Percentiles rank a stretch among this genome's conserved stretches.
Evolutionary conservation across 257 asterid genomes (phyloP).

Genomic region (Anisodus tanguticus): DNA sequence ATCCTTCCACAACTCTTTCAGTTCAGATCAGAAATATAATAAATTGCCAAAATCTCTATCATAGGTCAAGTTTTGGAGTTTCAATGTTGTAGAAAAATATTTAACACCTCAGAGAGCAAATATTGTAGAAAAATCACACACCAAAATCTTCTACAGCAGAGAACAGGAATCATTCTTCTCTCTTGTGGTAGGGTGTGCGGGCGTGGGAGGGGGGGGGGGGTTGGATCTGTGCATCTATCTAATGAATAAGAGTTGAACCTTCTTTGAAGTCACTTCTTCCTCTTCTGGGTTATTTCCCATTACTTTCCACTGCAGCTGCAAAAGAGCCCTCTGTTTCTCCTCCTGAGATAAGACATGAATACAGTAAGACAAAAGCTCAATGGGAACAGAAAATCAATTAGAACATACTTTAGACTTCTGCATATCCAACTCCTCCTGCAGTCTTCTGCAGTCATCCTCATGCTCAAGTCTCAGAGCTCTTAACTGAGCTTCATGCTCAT

Average conservation of each 20-base stretch:
- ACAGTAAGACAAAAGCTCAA: slow-evolving; percentile 29
- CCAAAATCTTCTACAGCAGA: background rate
- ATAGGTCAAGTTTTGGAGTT: background rate
- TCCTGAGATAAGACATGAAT: slow-evolving; percentile 60
- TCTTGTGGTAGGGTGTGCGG: background rate
- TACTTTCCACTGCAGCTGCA: slow-evolving; percentile 97
- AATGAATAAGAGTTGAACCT: slow-evolving; percentile 52
- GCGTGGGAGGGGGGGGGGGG: background rate
- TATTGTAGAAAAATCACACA: background rate
- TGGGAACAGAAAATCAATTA: slow-evolving; percentile 24
- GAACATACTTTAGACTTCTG: slow-evolving; percentile 75
- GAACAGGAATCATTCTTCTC: background rate
- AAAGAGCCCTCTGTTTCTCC: slow-evolving; percentile 83
- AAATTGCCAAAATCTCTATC: background rate
- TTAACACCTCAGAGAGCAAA: background rate
- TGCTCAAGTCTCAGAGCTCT: slow-evolving; percentile 85
- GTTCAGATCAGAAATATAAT: slow-evolving; percentile 21
- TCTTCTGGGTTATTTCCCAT: slow-evolving; percentile 84
- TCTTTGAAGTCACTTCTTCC: slow-evolving; percentile 93
- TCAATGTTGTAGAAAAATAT: no score
- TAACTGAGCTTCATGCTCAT: slow-evolving; percentile 86
- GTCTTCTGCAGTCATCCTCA: slow-evolving; percentile 80
- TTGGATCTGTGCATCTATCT: background rate
- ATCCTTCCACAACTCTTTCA: slow-evolving; percentile 24
- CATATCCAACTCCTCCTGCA: slow-evolving; percentile 83